phyloP scores from a whole-genome alignment of 768 basidiomycete genomes.

The Nidularia pulvinata region DNA sequence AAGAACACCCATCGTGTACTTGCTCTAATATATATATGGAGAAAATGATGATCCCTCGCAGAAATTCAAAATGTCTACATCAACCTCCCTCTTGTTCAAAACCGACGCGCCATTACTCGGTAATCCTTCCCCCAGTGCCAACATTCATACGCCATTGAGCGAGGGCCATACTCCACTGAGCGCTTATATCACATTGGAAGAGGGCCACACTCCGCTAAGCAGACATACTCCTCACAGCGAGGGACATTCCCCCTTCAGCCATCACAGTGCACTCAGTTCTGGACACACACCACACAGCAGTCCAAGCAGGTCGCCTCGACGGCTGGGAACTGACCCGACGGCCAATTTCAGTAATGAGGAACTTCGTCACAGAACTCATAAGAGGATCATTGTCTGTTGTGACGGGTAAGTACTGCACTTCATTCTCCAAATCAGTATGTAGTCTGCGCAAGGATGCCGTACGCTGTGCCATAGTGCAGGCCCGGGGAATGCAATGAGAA shows the following conservation, averaged over 20 bases:
- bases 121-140: background rate
- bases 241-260: background rate
- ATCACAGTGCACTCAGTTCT: background rate
- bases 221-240: background rate
- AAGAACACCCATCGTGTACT: no score
- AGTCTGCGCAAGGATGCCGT: no score
- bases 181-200: background rate
- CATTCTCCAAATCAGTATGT: background rate
- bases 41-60: no score
- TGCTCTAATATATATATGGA: no score
- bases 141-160: background rate
- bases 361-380: slow-evolving; percentile 26
- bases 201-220: background rate
- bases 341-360: slow-evolving; percentile 9
- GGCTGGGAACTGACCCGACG: slow-evolving; percentile 27
- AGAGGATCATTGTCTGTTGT: slow-evolving; percentile 73
- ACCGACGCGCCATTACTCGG: background rate
- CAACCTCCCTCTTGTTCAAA: background rate
- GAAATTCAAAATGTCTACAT: background rate
- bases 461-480: no score
- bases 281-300: slow-evolving; percentile 5
- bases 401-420: slow-evolving; percentile 53
- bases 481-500: no score
- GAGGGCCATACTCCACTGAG: background rate
- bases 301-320: slow-evolving; percentile 25